Base-by-base conservation (phyloP, 2,329 filamentous ascomycete species). In the Fulvia fulva region DNA sequence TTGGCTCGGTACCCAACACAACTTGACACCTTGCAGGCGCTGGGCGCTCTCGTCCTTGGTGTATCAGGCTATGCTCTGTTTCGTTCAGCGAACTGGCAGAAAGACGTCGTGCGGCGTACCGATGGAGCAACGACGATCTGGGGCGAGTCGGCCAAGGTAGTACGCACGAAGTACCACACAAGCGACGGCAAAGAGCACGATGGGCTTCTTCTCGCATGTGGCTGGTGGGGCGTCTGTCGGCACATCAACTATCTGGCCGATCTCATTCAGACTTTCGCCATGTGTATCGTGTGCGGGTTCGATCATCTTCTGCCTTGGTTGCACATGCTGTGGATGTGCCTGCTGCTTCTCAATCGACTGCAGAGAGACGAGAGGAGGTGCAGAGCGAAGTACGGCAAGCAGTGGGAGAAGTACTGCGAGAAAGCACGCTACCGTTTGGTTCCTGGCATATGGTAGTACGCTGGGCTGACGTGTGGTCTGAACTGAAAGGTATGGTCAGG, bases 361-460 rank as follows among this genome's bases (percentile, higher is more conserved):
- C 19, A 47, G 32, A 45, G 62, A 2, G 59, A 64, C 21, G 62
- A 64, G 53, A 49, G 57, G n/a, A 45, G 63, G 30, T 65, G 63
- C 51, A 58, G 56, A 3, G 49, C 25, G 32, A 65, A 65, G 55
- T 65, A 63, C 53, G 63, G 63, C 26, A 47, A 58, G 56, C 50
- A 58, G 23, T 65, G 63, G 60, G 63, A 59, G 30, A 56, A 61
- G 54, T 65, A 65, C 41, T 63, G 63, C 52, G 41, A 47, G 37
- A 41, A 53, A 8, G 63, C 61, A 49, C 63, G 56, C 1, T 65
- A 60, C 22, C 55, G 58, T 16, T 49, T 65, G 44, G 46, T 65
- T 34, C 63, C 63, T 14, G 61, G 58, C 11, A 49, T 65, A 26
- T 64, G 46, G 46, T 50, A 37, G 7, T 12, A 30, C n/a, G n/a